A percentile compares a stretch with the other conserved stretches of the same genome.
phyloP scores from a whole-genome alignment of 2,329 filamentous ascomycete species.

The Monilinia fructicola region DNA sequence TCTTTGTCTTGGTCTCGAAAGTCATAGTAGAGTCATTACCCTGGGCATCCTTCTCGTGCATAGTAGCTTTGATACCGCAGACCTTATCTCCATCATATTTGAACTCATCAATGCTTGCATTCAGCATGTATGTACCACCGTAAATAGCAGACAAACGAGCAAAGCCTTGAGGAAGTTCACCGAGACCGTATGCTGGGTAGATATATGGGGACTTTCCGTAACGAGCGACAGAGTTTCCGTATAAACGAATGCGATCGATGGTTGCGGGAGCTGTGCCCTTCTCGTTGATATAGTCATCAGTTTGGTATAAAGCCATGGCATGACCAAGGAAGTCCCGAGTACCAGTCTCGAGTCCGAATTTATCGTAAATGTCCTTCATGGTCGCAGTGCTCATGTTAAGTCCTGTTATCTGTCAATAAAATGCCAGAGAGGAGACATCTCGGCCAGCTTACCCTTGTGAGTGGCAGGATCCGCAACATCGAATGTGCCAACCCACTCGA shows the following conservation, averaged over 20 bases:
- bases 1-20: constrained; percentile 93
- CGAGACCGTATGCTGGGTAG: constrained; percentile 96
- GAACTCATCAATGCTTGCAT: constrained; percentile 89
- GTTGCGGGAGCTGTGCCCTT: constrained; percentile 76
- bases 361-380: constrained; percentile 99
- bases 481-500: constrained; percentile 91
- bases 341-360: constrained; percentile 85
- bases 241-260: constrained; percentile 89
- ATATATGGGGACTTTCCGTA: constrained; percentile 99
- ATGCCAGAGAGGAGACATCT: constrained; percentile 1
- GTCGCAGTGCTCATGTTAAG: constrained; percentile 75
- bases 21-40: constrained; percentile 71
- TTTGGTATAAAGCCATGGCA: constrained; percentile 94
- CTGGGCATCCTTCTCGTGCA: constrained; percentile 71
- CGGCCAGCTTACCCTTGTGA: constrained; percentile 72
- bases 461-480: constrained; percentile 77
- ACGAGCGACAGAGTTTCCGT: constrained; percentile 94
- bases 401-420: constrained; percentile 52
- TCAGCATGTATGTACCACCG: constrained; percentile 98
- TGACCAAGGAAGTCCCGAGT: constrained; percentile 97
- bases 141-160: constrained; percentile 97
- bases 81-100: constrained; percentile 82
- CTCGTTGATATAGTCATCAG: constrained; percentile 79
- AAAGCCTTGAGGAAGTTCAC: constrained; percentile 95
- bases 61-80: constrained; percentile 95